Evolutionary conservation across 345 rosid genomes (phyloP).

Genomic region (Nephelium lappaceum): DNA sequence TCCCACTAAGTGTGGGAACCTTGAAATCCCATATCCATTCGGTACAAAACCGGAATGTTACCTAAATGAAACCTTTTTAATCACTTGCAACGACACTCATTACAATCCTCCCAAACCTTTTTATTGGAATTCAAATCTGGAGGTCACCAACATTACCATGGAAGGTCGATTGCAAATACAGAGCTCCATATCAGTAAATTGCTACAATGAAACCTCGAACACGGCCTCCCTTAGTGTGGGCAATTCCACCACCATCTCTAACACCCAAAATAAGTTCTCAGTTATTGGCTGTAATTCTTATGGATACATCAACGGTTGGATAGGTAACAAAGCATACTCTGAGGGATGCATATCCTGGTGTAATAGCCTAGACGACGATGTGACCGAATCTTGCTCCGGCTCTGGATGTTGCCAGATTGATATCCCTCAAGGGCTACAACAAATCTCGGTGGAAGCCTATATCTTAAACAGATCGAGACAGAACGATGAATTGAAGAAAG

Average conservation of each 20-base stretch:
- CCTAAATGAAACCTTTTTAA: constrained; percentile 7
- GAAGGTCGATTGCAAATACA: background rate
- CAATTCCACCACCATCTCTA: background rate
- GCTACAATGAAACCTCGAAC: background rate
- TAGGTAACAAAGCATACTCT: background rate
- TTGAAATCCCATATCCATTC: constrained; percentile 22
- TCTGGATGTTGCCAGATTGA: constrained; percentile 10
- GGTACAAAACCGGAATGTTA: constrained; percentile 17
- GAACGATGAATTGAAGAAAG: background rate
- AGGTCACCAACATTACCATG: background rate
- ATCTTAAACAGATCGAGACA: background rate
- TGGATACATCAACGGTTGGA: background rate
- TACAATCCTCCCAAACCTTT: background rate
- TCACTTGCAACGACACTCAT: constrained; percentile 5
- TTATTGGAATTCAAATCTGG: background rate
- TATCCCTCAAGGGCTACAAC: background rate
- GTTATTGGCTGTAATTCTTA: background rate
- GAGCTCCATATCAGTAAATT: background rate
- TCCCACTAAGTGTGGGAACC: background rate
- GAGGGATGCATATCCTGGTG: background rate
- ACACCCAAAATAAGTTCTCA: constrained; percentile 2
- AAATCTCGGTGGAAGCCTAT: background rate
- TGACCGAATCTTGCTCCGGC: background rate
- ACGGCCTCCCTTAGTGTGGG: background rate
- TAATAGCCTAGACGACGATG: background rate